Percentiles rank a stretch among this genome's conserved stretches.
Evolutionary conservation across 2,329 filamentous ascomycete genomes (phyloP).

Genomic region (Fusarium graminum): DNA sequence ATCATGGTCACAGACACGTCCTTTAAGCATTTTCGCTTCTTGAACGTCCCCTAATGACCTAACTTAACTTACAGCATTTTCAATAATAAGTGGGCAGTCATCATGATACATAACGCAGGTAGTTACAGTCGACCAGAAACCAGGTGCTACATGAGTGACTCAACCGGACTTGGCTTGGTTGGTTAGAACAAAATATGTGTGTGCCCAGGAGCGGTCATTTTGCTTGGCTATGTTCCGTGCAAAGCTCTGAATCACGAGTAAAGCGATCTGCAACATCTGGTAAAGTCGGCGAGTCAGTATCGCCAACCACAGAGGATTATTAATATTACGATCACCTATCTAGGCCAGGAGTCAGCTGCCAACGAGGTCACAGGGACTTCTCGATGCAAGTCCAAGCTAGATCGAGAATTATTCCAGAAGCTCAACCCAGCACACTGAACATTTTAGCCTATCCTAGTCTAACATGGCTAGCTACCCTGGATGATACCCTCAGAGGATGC

Average conservation of each 20-base stretch:
- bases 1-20: not conserved
- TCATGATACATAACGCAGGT: not conserved
- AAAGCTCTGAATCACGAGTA: not conserved
- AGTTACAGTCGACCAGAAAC: slow-evolving; percentile 12
- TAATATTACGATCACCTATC: not conserved
- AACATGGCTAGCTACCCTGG: slow-evolving; percentile 4
- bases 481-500: slow-evolving; percentile 5
- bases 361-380: slow-evolving; percentile 8
- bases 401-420: slow-evolving; percentile 30
- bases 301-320: not conserved
- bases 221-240: not conserved
- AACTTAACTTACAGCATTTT: not conserved
- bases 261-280: slow-evolving; percentile 9
- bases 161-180: slow-evolving; percentile 12
- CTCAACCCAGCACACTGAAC: slow-evolving; percentile 3
- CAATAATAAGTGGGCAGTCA: not conserved
- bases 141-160: slow-evolving; percentile 7
- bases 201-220: not conserved
- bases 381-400: slow-evolving; percentile 12
- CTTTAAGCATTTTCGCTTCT: not conserved
- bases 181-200: not conserved
- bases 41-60: not conserved
- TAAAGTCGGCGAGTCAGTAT: slow-evolving; percentile 8
- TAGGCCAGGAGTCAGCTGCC: not conserved
- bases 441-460: slow-evolving; percentile 1